Percentiles rank a stretch among this genome's conserved stretches.
Evolutionary conservation across 2,329 filamentous ascomycete species (phyloP).

Genomic region (Metarhizium rileyi): DNA sequence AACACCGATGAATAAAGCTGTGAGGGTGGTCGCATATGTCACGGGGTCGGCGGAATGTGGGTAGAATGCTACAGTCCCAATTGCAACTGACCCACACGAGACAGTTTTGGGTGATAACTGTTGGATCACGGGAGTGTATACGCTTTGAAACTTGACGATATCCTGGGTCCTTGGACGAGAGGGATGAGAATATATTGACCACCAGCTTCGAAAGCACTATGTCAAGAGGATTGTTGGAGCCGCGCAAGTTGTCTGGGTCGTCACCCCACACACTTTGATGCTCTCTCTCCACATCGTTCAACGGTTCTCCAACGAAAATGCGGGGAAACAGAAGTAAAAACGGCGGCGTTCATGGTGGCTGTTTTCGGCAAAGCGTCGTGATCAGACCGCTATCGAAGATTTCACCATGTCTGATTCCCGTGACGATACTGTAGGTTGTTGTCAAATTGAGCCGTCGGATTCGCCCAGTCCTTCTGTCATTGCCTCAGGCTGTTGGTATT

Average conservation of each 20-base stretch:
- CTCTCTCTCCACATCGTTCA: background rate
- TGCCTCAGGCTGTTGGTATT: background rate
- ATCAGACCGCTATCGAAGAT: background rate
- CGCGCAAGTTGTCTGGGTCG: background rate
- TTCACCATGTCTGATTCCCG: background rate
- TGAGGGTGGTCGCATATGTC: background rate
- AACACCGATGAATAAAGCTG: background rate
- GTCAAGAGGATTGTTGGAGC: too few relatives aligned
- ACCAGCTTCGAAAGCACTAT: background rate
- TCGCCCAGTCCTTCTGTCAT: background rate
- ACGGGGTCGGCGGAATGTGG: background rate
- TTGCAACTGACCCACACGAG: slow-evolving; percentile 1
- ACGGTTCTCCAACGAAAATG: background rate
- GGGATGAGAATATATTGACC: background rate
- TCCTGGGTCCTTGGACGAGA: background rate
- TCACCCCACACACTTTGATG: background rate
- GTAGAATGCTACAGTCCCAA: slow-evolving; percentile 4
- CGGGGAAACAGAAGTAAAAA: background rate
- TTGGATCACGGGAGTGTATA: background rate
- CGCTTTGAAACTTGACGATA: background rate
- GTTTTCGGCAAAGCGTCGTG: background rate
- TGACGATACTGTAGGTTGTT: background rate
- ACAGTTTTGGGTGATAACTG: background rate
- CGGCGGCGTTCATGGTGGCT: background rate
- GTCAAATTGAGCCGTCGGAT: background rate